These are phyloP conservation scores for Coffea eugenioides DNA, from an alignment of 257 asterid species.

Conservation along the genomic window DNA sequence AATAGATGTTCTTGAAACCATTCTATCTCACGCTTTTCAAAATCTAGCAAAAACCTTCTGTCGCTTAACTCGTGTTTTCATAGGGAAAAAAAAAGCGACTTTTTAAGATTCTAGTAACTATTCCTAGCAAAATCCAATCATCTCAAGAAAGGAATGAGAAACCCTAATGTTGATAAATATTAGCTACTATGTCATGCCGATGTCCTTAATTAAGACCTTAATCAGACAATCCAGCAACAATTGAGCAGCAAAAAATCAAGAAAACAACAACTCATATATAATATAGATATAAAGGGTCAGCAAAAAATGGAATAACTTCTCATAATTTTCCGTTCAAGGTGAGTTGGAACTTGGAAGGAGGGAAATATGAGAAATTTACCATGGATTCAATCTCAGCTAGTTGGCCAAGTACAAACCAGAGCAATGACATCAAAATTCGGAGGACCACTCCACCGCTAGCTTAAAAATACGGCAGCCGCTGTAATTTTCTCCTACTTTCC, in stretches of 20 bases:
- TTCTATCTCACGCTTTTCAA: not conserved
- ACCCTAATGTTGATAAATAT: slow-evolving; percentile 5
- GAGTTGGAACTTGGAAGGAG: not conserved
- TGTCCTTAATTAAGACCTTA: not conserved
- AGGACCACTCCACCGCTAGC: slow-evolving; percentile 10
- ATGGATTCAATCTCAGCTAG: slow-evolving; percentile 42
- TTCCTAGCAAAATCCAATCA: not conserved
- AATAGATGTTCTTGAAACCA: not conserved
- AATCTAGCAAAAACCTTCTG: not conserved
- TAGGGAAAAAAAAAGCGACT: too few species aligned
- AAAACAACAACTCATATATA: not conserved
- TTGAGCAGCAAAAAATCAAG: slow-evolving; percentile 1
- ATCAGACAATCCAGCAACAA: not conserved
- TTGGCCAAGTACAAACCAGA: slow-evolving; percentile 36
- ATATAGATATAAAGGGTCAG: not conserved
- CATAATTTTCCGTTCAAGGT: not conserved
- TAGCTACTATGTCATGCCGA: not conserved
- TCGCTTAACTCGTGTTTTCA: not conserved
- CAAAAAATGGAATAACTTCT: not conserved
- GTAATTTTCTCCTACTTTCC: not conserved
- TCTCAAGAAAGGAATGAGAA: not conserved
- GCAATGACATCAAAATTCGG: slow-evolving; percentile 25
- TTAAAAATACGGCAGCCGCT: not conserved
- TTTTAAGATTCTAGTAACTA: not conserved
- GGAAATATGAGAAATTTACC: slow-evolving; percentile 23